A percentile compares a stretch with the other conserved stretches of the same genome.
These are phyloP conservation scores for Penicillium paneum DNA, from an alignment of 2,329 filamentous ascomycete species.

Conservation along the genomic window DNA sequence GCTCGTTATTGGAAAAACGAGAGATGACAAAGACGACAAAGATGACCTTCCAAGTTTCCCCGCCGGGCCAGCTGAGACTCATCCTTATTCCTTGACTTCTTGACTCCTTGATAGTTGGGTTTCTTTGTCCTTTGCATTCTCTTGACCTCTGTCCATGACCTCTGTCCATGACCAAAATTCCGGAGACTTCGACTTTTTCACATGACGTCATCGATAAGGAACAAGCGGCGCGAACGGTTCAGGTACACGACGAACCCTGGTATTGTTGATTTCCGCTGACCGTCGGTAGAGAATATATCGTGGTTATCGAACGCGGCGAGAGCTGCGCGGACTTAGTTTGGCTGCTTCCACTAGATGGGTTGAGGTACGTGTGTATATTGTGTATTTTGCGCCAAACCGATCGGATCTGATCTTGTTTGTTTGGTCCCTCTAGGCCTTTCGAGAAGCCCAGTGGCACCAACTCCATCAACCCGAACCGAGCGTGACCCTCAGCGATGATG, in stretches of 20 bases:
- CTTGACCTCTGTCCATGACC: neutral
- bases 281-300: slow-evolving; percentile 65
- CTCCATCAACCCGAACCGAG: slow-evolving; percentile 38
- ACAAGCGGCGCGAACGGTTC: slow-evolving; percentile 18
- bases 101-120: neutral
- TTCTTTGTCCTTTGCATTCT: neutral
- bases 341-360: slow-evolving; percentile 70
- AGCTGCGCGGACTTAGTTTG: slow-evolving; percentile 66
- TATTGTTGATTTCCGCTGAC: neutral
- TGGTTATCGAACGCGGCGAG: slow-evolving; percentile 69
- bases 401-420: neutral
- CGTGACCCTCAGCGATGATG: slow-evolving; percentile 8
- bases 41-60: neutral
- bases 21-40: neutral
- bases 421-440: slow-evolving; percentile 43
- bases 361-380: slow-evolving; percentile 49
- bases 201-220: slow-evolving; percentile 22
- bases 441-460: slow-evolving; percentile 56
- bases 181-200: neutral
- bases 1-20: neutral
- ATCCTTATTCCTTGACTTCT: neutral
- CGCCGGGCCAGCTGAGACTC: too few relatives aligned
- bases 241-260: slow-evolving; percentile 13
- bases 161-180: neutral
- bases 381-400: too few relatives aligned